These are phyloP conservation scores for Fusarium sp. DNA, from an alignment of 2,329 filamentous ascomycete genomes.

Conservation along the genomic window DNA sequence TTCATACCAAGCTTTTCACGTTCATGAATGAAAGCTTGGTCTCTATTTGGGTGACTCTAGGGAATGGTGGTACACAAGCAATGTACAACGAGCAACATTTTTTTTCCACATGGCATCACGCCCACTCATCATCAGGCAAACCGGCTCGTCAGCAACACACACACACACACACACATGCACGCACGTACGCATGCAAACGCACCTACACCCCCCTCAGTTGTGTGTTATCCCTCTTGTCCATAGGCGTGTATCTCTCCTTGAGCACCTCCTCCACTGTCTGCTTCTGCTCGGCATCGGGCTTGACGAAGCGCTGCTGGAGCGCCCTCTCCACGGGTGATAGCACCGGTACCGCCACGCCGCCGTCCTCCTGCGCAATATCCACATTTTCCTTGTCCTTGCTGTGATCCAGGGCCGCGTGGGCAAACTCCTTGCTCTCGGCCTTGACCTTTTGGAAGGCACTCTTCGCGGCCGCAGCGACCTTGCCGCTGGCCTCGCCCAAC, in stretches of 20 bases:
- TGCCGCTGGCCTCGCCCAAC: slow-evolving; percentile 39
- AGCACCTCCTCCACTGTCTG: slow-evolving; percentile 67
- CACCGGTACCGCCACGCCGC: slow-evolving; percentile 42
- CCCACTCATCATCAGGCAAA: slow-evolving; percentile 20
- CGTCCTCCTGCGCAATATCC: slow-evolving; percentile 52
- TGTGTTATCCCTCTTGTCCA: slow-evolving; percentile 60
- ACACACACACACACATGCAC: not conserved
- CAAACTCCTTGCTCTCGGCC: slow-evolving; percentile 44
- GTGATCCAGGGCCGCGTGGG: slow-evolving; percentile 29
- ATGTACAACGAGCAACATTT: slow-evolving; percentile 42
- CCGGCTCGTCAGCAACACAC: slow-evolving; percentile 11
- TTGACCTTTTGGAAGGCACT: slow-evolving; percentile 50
- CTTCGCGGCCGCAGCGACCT: slow-evolving; percentile 52
- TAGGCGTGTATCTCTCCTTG: slow-evolving; percentile 65
- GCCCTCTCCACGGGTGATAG: slow-evolving; percentile 61
- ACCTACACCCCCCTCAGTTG: slow-evolving; percentile 56
- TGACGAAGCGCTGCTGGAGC: slow-evolving; percentile 64
- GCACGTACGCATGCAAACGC: not conserved
- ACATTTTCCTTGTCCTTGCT: slow-evolving; percentile 52
- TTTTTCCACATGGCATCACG: slow-evolving; percentile 13
- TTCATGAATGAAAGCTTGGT: slow-evolving; percentile 21
- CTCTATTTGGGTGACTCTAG: slow-evolving; percentile 44
- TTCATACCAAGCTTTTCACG: slow-evolving; percentile 33
- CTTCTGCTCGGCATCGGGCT: slow-evolving; percentile 53
- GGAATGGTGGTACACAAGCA: slow-evolving; percentile 48